Evolutionary conservation across 768 basidiomycete genomes (phyloP), one percentile per base, ranked within the genome.

Genomic region (Amanita jacksonii): DNA sequence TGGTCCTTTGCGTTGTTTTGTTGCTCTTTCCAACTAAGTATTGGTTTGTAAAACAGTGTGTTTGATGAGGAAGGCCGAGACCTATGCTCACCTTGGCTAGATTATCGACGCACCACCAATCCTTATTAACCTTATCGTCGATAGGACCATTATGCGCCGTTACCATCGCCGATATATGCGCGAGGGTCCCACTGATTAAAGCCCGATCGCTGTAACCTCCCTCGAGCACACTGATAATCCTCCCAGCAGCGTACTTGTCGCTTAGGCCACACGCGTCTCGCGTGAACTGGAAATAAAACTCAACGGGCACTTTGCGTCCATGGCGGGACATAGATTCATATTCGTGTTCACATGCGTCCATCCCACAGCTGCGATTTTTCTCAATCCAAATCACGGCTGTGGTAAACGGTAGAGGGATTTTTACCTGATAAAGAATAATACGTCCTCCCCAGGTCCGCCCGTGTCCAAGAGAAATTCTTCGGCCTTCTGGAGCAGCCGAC

Each of bases 191-290:
- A 49, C 85, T 90, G 5, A 69, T 78, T 43, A 98, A 67, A 0
- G 94, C 92, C 5, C 83, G 73, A 58, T 97, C 91, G 52, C 87
- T 88, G 55, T 97, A 97, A 1, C 93, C 94, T 1, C 94, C 94
- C 63, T 99, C 94, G 1, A 99, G 76, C 0, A 97, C 86, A 52
- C 88, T 91, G 30, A 98, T 70, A 4, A 94, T 53, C 32, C 79
- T 73, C 0, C 91, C 89, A 1, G 59, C 54, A 0, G 87, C 78
- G 49, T 79, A 79, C 35, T 59, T 51, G 20, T 83, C 72, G 5
- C 84, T 81, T 45, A 99, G 73, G 0, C 52, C 57, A 41, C 74
- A 67, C 0, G 78, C 76, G 52, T 94, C 90, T 3, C 62, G 69
- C 0, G 90, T 79, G 54, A 97, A 94, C 8, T 77, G 81, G 52